These are phyloP conservation scores for Macrophomina tecta DNA, from an alignment of 2,329 filamentous ascomycete species.

Conservation along the genomic window DNA sequence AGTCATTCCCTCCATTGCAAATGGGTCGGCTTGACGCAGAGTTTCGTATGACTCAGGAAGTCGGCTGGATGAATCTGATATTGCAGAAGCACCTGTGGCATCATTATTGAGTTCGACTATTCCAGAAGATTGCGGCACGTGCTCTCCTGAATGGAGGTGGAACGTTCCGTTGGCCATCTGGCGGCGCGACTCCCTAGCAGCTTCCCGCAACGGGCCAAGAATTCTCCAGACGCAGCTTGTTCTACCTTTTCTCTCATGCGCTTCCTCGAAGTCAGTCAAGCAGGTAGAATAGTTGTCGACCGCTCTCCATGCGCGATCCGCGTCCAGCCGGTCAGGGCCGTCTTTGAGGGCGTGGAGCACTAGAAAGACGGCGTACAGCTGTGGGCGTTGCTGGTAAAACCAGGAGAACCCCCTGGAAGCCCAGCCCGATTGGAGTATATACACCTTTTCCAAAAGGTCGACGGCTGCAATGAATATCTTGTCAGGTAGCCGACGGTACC, in stretches of 20 bases:
- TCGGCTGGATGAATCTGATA: no score
- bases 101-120: no score
- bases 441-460: background rate
- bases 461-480: background rate
- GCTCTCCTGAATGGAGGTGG: no score
- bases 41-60: no score
- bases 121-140: no score
- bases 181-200: background rate
- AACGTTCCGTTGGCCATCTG: no score
- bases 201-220: background rate
- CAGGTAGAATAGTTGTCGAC: slow-evolving; percentile 1
- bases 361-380: slow-evolving; percentile 13
- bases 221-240: slow-evolving; percentile 5
- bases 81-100: no score
- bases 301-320: background rate
- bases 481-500: background rate
- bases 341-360: slow-evolving; percentile 1
- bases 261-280: slow-evolving; percentile 10
- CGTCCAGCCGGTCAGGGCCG: background rate
- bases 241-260: background rate
- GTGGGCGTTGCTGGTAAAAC: slow-evolving; percentile 9
- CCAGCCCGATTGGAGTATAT: slow-evolving; percentile 4
- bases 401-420: background rate
- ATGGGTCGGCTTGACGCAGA: no score
- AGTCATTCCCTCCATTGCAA: no score